Evolutionary conservation across 2,329 filamentous ascomycete species (phyloP).

Genomic region (Tetracladium maxilliforme): DNA sequence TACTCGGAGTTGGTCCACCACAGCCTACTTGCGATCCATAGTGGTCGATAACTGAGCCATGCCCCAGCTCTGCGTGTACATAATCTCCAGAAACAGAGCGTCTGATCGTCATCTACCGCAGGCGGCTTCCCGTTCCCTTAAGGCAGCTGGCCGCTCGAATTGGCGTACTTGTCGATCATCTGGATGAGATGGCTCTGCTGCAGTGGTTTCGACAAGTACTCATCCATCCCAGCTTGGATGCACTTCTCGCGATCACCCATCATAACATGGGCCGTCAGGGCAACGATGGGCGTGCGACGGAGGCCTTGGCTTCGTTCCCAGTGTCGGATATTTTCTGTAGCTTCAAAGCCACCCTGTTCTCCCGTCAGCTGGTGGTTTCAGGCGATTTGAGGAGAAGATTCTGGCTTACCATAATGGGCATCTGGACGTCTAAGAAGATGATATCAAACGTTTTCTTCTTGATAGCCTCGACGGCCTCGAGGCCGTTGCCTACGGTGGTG

Average conservation of each 20-base stretch:
- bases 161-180: slow-evolving; percentile 92
- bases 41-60: no score
- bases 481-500: slow-evolving; percentile 86
- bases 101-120: no score
- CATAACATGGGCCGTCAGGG: slow-evolving; percentile 95
- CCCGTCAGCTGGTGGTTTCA: slow-evolving; percentile 3
- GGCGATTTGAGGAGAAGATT: background rate
- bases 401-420: slow-evolving; percentile 83
- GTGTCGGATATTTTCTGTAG: slow-evolving; percentile 89
- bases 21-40: no score
- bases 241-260: slow-evolving; percentile 96
- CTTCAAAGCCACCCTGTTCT: slow-evolving; percentile 77
- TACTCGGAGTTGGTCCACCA: no score
- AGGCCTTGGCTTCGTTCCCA: slow-evolving; percentile 74
- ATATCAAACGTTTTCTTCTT: slow-evolving; percentile 90
- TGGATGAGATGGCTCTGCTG: slow-evolving; percentile 97
- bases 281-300: slow-evolving; percentile 85
- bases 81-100: no score
- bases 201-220: slow-evolving; percentile 91
- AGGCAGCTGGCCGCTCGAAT: slow-evolving; percentile 68
- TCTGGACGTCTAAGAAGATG: slow-evolving; percentile 98
- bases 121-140: slow-evolving; percentile 55
- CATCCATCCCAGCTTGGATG: slow-evolving; percentile 97
- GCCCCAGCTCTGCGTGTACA: no score
- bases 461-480: slow-evolving; percentile 85